Percentiles rank a stretch among this genome's conserved stretches.
phyloP scores from a whole-genome alignment of 139 green algal species.

The Coccomyxa sp. region DNA sequence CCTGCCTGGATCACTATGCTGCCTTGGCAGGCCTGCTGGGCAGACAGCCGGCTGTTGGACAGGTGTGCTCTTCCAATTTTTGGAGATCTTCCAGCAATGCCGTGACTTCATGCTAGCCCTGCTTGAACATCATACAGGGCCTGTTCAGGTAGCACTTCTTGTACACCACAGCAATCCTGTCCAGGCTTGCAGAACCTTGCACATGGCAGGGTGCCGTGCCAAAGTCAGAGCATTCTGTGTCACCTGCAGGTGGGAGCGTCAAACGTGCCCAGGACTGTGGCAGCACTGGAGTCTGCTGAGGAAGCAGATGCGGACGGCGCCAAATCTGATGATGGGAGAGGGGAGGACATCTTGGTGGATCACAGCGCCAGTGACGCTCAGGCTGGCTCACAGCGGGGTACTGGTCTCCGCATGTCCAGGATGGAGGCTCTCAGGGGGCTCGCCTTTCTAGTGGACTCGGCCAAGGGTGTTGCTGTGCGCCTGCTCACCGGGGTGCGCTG shows the following conservation, averaged over 20 bases:
- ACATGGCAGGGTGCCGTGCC: not conserved
- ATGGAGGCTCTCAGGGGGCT: conserved; percentile 18
- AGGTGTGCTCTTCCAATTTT: not conserved
- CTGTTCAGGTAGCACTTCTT: not conserved
- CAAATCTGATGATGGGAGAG: not conserved
- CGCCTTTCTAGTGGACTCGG: conserved; percentile 20
- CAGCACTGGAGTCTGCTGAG: not conserved
- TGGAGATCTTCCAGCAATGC: not conserved
- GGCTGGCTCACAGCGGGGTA: not conserved
- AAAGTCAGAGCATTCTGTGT: not conserved
- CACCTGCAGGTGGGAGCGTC: no score
- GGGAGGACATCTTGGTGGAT: not conserved
- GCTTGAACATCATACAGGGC: not conserved
- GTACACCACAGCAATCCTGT: not conserved
- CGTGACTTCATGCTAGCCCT: not conserved
- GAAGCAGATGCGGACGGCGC: not conserved
- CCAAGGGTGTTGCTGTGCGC: conserved; percentile 13
- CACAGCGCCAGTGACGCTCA: not conserved
- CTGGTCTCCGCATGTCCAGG: not conserved
- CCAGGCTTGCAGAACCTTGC: not conserved
- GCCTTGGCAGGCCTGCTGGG: conserved; percentile 22
- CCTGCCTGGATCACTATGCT: conserved; percentile 14
- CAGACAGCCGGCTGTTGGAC: conserved; percentile 14
- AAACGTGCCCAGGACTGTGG: no score
- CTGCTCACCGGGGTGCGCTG: conserved; percentile 5